Evolutionary conservation across 805 yeast genomes (phyloP).

Genomic region (Cyberlindnera mrakii): DNA sequence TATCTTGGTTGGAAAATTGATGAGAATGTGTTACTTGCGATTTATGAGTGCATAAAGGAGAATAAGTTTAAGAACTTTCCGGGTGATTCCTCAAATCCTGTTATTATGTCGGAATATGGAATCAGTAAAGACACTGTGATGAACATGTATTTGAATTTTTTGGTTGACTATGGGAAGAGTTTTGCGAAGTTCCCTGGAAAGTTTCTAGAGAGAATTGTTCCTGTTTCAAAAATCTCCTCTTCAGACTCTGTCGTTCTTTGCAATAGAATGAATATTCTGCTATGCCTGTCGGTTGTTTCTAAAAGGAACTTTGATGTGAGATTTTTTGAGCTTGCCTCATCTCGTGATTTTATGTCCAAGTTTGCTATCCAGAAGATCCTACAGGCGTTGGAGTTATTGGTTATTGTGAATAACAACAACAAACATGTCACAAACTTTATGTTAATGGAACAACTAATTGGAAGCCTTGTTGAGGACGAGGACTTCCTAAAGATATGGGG

Average conservation of each 20-base stretch:
- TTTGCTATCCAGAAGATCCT: constrained; percentile 4
- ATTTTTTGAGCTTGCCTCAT: constrained; percentile 9
- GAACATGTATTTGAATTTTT: constrained; percentile 15
- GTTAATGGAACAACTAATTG: constrained; percentile 3
- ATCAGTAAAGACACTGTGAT: constrained; percentile 9
- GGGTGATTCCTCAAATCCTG: constrained; percentile 8
- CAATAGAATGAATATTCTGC: constrained; percentile 19
- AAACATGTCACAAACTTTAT: constrained; percentile 1
- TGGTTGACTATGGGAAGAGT: constrained; percentile 5
- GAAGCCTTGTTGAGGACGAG: neutral
- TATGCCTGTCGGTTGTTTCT: constrained; percentile 10
- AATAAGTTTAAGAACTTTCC: constrained; percentile 17
- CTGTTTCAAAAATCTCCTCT: constrained; percentile 13
- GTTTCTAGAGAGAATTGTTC: constrained; percentile 18
- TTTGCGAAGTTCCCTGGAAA: constrained; percentile 4
- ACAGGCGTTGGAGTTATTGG: constrained; percentile 4
- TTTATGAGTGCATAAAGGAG: constrained; percentile 18
- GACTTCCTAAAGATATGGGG: constrained; percentile 6
- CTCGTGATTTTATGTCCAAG: constrained; percentile 5
- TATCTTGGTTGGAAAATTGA: constrained; percentile 11
- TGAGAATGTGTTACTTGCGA: constrained; percentile 7
- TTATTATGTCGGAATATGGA: constrained; percentile 4
- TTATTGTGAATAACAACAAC: constrained; percentile 8
- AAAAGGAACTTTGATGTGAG: constrained; percentile 13
- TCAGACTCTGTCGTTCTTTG: constrained; percentile 11